A percentile compares a stretch with the other conserved stretches of the same genome.
Evolutionary conservation across 176 grass and related monocot genomes (phyloP).

Genomic region (Panicum miliaceum): DNA sequence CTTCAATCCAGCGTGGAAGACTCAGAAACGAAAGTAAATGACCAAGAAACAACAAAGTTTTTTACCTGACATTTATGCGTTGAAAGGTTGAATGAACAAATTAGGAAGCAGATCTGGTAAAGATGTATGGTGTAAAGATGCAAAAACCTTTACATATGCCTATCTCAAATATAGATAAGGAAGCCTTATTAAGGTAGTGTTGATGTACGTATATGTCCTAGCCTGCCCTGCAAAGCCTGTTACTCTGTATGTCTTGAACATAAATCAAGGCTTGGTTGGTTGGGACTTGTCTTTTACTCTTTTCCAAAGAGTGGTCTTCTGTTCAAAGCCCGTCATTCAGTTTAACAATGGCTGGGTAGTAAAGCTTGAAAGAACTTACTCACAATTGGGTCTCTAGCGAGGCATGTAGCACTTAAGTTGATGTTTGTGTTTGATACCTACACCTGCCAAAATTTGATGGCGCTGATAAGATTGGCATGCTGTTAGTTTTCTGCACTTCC

Average conservation of each 20-base stretch:
- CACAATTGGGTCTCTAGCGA: conserved; percentile 4
- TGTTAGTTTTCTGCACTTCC: conserved; percentile 3
- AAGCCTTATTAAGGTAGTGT: not conserved
- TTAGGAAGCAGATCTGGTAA: conserved; percentile 10
- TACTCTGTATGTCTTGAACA: not conserved
- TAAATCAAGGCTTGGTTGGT: conserved; percentile 1
- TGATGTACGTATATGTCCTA: conserved; percentile 6
- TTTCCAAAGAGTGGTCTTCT: not conserved
- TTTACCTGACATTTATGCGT: not conserved
- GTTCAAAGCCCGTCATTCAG: not conserved
- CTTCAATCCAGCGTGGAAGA: conserved; percentile 13
- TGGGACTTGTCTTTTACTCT: not conserved
- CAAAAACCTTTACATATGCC: not conserved
- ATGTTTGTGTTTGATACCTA: conserved; percentile 28
- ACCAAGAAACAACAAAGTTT: not conserved
- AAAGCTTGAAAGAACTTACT: not conserved
- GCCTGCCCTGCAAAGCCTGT: not conserved
- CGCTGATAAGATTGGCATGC: not conserved
- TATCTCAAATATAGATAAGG: conserved; percentile 11
- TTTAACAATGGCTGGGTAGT: conserved; percentile 13
- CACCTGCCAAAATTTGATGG: not conserved
- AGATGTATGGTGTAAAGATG: conserved; percentile 4
- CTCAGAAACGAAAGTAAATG: not conserved
- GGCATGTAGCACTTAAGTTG: not conserved
- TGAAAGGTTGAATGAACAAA: conserved; percentile 38